Base-by-base conservation (phyloP, 2,329 filamentous ascomycete genomes). In the Aciculosporium take region DNA sequence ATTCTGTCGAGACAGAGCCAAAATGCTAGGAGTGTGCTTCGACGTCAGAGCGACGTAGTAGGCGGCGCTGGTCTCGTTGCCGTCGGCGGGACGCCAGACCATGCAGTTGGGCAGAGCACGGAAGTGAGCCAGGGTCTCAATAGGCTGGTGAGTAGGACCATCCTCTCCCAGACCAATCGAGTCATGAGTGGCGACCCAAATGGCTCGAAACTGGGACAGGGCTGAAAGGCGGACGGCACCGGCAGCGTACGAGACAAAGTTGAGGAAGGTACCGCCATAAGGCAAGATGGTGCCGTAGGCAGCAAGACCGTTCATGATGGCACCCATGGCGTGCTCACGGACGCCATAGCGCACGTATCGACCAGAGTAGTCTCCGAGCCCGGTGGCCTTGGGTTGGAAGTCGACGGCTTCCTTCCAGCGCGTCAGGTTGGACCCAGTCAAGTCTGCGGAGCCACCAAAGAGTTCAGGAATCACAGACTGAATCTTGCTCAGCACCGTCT, bases 151-250 rank as follows among this genome's bases (percentile, higher is more conserved):
- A 44, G 91, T 98, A 53, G 91, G 89, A 49, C 91, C 91, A 60
- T 98, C 91, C 72, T 98, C 91, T 67, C 91, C 91, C 53, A 96
- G 85, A 73, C 91, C 91, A 56, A 98, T 98, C 51, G 89, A 95
- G 76, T 96, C 89, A 76, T 96, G 89, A 54, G 89, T 96, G 57
- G 91, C 89, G 55, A 96, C 76, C 81, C 91, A 94, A 72, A 98
- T 88, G 61, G 79, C 74, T 56, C 89, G 89, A 63, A 88, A 75
- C 65, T 84, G 88, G 36, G 88, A 94, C 53, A 98, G 77, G 31
- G 91, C 80, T 29, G 88, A 94, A 47, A 98, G 79, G 68, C 91
- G 89, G 61, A 96, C 82, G 56, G 91, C 81, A 67, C 91, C 91
- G 51, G 91, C 87, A 53, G 85, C 89, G 64, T 98, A 98, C 21